These are phyloP conservation scores for Vachellia collinsii DNA, from an alignment of 306 rosid genomes.

Conservation along the genomic window DNA sequence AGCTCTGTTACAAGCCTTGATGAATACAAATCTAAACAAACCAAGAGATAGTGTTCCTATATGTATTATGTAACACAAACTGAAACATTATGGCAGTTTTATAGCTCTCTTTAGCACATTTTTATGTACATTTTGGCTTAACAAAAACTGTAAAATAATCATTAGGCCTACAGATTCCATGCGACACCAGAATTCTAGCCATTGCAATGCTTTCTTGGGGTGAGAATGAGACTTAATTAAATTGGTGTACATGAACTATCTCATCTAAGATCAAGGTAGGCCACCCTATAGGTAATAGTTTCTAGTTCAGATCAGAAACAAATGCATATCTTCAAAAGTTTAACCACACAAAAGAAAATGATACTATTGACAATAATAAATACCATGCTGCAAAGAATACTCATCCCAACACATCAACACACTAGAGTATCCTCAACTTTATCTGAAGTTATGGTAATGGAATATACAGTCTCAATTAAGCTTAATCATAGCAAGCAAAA, in stretches of 20 bases:
- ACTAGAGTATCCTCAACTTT: slow-evolving; percentile 30
- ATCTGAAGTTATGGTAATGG: slow-evolving; percentile 22
- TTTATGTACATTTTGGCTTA: slow-evolving; percentile 9
- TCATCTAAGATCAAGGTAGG: slow-evolving; percentile 22
- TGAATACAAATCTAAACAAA: slow-evolving; percentile 27
- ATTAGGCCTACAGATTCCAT: slow-evolving; percentile 9
- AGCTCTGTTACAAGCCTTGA: neutral
- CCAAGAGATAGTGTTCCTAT: slow-evolving; percentile 11
- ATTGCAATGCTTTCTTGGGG: neutral
- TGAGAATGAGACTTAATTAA: neutral
- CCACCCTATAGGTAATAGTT: neutral
- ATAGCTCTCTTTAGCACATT: slow-evolving; percentile 18
- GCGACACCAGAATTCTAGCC: slow-evolving; percentile 1
- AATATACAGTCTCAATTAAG: slow-evolving; percentile 16
- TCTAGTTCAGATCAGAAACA: slow-evolving; percentile 29
- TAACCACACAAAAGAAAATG: neutral
- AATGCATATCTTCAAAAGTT: slow-evolving; percentile 14
- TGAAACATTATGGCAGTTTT: neutral
- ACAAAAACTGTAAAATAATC: slow-evolving; percentile 2
- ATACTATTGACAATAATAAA: slow-evolving; percentile 5
- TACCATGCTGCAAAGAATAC: neutral
- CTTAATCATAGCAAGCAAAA: slow-evolving; percentile 17
- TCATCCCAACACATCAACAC: slow-evolving; percentile 10
- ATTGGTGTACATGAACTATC: neutral
- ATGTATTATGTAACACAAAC: slow-evolving; percentile 4